Evolutionary conservation across 2,329 filamentous ascomycete genomes (phyloP).

Genomic region (Hymenoscyphus infarciens): DNA sequence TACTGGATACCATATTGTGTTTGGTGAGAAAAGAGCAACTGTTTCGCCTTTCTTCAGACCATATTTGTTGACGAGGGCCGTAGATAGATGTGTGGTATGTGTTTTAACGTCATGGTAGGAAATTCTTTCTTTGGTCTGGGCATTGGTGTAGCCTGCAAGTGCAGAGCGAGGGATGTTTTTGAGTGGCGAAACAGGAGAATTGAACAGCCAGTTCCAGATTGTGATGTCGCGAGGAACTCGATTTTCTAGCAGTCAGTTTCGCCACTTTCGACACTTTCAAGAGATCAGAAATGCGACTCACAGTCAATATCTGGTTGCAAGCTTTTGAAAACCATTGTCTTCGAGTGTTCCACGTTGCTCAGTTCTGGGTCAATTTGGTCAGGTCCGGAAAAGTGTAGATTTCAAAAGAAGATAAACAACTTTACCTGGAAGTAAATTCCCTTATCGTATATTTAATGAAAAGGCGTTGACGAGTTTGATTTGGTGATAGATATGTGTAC

Average conservation of each 20-base stretch:
- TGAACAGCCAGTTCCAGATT: slow-evolving; percentile 60
- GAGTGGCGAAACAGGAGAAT: slow-evolving; percentile 48
- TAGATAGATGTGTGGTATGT: slow-evolving; percentile 56
- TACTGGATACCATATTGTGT: slow-evolving; percentile 65
- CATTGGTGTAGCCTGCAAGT: slow-evolving; percentile 48
- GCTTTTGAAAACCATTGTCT: slow-evolving; percentile 29
- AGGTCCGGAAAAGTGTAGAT: neutral
- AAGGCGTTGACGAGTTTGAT: no score
- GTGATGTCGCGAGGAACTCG: slow-evolving; percentile 41
- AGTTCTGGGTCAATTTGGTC: neutral
- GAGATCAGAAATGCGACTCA: slow-evolving; percentile 11
- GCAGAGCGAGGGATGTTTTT: slow-evolving; percentile 27
- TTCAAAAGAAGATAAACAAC: neutral
- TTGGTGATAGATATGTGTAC: neutral
- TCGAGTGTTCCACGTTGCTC: neutral
- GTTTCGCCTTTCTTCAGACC: slow-evolving; percentile 52
- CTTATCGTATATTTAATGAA: no score
- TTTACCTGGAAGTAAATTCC: no score
- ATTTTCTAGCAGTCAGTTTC: neutral
- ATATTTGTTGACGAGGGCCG: slow-evolving; percentile 53
- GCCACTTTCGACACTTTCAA: neutral
- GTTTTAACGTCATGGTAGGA: slow-evolving; percentile 56
- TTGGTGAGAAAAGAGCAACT: slow-evolving; percentile 58
- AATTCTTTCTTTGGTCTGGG: slow-evolving; percentile 54
- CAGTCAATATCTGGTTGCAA: slow-evolving; percentile 27